Base-by-base conservation (phyloP, 768 basidiomycete genomes). In the Boletus sp. region DNA sequence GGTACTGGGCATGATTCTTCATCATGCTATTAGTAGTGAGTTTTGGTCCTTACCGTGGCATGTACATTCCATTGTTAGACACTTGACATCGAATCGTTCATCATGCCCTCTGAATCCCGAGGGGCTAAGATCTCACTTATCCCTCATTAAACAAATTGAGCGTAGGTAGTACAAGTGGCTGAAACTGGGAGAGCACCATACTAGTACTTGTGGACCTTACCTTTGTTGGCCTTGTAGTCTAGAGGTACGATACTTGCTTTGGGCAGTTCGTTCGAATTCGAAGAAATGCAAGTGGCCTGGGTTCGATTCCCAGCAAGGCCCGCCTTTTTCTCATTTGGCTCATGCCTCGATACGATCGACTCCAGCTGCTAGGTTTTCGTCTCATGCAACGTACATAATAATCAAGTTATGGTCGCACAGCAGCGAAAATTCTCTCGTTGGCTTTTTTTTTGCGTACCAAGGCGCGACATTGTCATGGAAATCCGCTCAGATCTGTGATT, bases 241-340 rank as follows among this genome's bases (percentile, higher is more conserved):
- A 68, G 67, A 68, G 67, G 67, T 69, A 68, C 67, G 66, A 70
- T 68, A 70, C 67, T 68, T 68, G 67, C 67, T 68, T 68, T 68
- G 67, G 67, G 57, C n/a, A 14, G 11, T 47, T 58, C 62, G 9
- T 28, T 24, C 10, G 15, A 24, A 40, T 54, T 30, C 2, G 28
- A 18, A 28, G 18, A 55, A 55, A 55, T 70, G 64, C 70, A 71
- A 73, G 72, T 73, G 73, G 63, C 71, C 71, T 75, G 71, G 71
- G 72, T 74, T 74, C 73, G 68, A 74, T 71, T 75, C 72, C 69
- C 74, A 70, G 73, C 63, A 63, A 72, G 70, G 74, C 74, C 72
- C 71, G 4, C 14, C 15, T 50, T 33, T 32, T 12, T 39, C 30
- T 47, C 29, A 29, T 29, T 20, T 12, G 28, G 7, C 10, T 9